Evolutionary conservation across 2,329 filamentous ascomycete species (phyloP), one percentile per base, ranked within the genome.

Genomic region (Aspergillus quadricinctus): DNA sequence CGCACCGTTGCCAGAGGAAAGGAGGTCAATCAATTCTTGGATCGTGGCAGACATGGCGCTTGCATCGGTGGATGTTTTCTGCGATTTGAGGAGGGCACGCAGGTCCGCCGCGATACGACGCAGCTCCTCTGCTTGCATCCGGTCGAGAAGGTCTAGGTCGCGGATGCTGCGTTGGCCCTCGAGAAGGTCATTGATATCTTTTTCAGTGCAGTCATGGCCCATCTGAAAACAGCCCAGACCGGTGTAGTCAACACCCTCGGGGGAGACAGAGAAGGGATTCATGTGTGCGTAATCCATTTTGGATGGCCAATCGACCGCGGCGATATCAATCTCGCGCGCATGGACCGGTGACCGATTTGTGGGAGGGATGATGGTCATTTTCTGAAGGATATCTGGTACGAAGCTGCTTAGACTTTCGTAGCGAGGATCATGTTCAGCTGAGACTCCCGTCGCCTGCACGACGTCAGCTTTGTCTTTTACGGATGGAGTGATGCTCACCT

Each of bases 151-250:
- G 29, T 63, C 54, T 2, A 69, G 58, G 23, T 69, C 63, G 43
- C 61, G 52, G 2, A 69, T 55, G 23, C 61, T 61, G 21, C 60
- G 57, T 53, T 69, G 68, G 7, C 55, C 49, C 23, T 61, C 56
- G 2, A 66, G 41, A 1, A 70, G 49, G 4, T 67, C 61, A 3
- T 50, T 55, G 52, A 69, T 67, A 17, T 66, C 65, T 25, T 64
- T 58, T 6, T 49, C 49, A 0, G 61, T 59, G 29, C 57, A 57
- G 28, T 69, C 60, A 9, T 66, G 53, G 4, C 68, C 68, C 1
- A 71, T 51, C 46, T 65, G 68, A 46, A 70, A 69, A 21, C 67
- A 70, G 25, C 68, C 68, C 2, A 69, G 48, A 1, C 64, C 66
- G 1, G 60, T 59, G 37, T 63, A 66, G 19, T 64, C 60, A 9